A percentile compares a stretch with the other conserved stretches of the same genome.
Evolutionary conservation across 1,284 basidiomycete genomes (phyloP).

Genomic region (Ganoderma lingzhi): DNA sequence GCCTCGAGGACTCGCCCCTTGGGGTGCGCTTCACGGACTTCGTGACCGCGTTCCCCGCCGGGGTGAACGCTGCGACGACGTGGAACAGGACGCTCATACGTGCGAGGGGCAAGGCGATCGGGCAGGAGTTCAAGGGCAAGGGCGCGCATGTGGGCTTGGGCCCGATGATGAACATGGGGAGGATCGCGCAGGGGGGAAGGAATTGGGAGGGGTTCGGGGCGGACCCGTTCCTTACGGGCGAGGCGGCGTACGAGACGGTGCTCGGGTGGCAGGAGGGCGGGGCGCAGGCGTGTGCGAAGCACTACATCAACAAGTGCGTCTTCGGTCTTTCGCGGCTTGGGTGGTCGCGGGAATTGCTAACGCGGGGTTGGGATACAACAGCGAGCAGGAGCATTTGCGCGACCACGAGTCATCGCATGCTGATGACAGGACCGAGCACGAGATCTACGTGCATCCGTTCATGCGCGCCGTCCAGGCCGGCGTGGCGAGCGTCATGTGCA

Average conservation of each 20-base stretch:
- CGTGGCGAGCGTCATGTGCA: constrained; percentile 83
- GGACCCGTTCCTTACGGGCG: constrained; percentile 79
- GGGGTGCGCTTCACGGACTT: constrained; percentile 57
- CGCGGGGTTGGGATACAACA: constrained; percentile 42
- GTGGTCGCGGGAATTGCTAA: background rate
- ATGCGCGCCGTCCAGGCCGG: constrained; percentile 80
- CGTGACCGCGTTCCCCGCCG: constrained; percentile 67
- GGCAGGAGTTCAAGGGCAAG: constrained; percentile 80
- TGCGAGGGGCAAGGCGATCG: constrained; percentile 78
- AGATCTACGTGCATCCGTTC: constrained; percentile 79
- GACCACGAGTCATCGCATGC: constrained; percentile 67
- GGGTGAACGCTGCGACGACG: constrained; percentile 64
- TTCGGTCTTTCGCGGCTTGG: constrained; percentile 28
- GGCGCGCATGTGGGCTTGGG: constrained; percentile 79
- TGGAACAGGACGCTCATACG: constrained; percentile 75
- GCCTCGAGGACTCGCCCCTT: constrained; percentile 67
- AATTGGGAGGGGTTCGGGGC: constrained; percentile 90
- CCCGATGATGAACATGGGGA: constrained; percentile 77
- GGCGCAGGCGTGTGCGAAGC: constrained; percentile 83
- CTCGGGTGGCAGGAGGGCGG: constrained; percentile 78
- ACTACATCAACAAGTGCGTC: constrained; percentile 75
- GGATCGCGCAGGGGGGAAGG: constrained; percentile 71
- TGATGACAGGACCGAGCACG: constrained; percentile 81
- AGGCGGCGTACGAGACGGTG: constrained; percentile 78
- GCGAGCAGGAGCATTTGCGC: constrained; percentile 74